A percentile compares a stretch with the other conserved stretches of the same genome.
Conservation (phyloP, 169 alveolate species). For the Babesia gibsoni region DNA sequence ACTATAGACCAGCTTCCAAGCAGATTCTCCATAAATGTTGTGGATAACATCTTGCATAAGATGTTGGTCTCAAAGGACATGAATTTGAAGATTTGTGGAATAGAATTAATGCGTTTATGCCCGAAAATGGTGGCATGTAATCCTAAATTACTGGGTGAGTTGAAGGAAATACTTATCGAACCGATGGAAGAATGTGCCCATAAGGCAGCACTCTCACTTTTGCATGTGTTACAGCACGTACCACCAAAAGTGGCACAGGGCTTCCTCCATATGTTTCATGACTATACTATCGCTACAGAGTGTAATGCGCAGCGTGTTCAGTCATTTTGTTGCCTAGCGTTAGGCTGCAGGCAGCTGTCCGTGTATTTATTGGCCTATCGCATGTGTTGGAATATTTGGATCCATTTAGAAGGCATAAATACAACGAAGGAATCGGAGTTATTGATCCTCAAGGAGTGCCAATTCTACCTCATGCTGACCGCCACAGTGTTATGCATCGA, state of each 20-base stretch:
- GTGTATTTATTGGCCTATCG: conserved; percentile 13
- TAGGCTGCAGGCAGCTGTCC: conserved; percentile 8
- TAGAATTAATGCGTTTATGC: conserved; percentile 23
- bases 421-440: not conserved
- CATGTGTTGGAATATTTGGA: conserved; percentile 54
- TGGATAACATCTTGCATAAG: conserved; percentile 28
- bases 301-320: conserved; percentile 28
- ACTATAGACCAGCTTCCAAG: conserved; percentile 39
- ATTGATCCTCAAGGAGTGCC: conserved; percentile 37
- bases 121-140: conserved; percentile 43
- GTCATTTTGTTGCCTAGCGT: conserved; percentile 33
- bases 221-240: conserved; percentile 1
- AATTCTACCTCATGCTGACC: conserved; percentile 36
- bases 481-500: conserved; percentile 25
- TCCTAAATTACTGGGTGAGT: conserved; percentile 42
- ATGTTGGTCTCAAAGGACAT: conserved; percentile 36
- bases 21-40: conserved; percentile 17
- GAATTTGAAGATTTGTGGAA: conserved; percentile 32
- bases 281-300: conserved; percentile 11
- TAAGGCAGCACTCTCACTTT: conserved; percentile 17
- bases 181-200: conserved; percentile 32
- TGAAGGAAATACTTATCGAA: conserved; percentile 25
- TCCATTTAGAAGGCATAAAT: conserved; percentile 3
- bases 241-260: conserved; percentile 8
- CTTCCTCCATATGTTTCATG: conserved; percentile 23